Evolutionary conservation across 2,329 filamentous ascomycete genomes (phyloP).

Genomic region (Zasmidium citrigriseum): DNA sequence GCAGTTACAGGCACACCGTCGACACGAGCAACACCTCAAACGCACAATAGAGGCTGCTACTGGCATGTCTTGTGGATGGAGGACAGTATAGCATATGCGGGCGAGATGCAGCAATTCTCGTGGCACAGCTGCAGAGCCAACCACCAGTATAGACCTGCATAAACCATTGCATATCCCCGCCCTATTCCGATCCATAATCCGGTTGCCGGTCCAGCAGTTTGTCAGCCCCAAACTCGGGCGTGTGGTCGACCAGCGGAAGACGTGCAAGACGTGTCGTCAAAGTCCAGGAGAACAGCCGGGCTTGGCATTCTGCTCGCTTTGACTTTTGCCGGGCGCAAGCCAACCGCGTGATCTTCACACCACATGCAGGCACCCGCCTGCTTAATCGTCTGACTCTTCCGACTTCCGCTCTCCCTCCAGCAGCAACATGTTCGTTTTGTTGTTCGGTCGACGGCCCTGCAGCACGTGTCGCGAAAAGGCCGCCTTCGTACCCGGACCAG

Average conservation of each 20-base stretch:
- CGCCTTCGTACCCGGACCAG: neutral
- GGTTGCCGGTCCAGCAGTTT: neutral
- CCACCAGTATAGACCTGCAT: neutral
- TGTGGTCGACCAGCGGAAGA: neutral
- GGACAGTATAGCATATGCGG: neutral
- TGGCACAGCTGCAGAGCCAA: neutral
- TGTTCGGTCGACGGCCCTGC: neutral
- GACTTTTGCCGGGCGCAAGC: neutral
- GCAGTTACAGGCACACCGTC: neutral
- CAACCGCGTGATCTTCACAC: neutral
- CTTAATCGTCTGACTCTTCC: neutral
- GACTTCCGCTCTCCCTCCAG: neutral
- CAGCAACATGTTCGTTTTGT: neutral
- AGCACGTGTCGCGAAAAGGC: neutral
- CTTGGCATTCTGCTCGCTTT: neutral
- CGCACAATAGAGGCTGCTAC: neutral
- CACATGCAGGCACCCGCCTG: neutral
- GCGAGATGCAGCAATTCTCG: neutral
- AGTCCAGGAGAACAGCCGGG: neutral
- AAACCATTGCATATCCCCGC: neutral
- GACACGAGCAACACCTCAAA: neutral
- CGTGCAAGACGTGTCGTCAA: neutral
- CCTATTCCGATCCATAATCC: neutral
- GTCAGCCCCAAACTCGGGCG: neutral
- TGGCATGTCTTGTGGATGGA: neutral